phyloP scores from a whole-genome alignment of 2,329 filamentous ascomycete genomes.

The Neoarthrinium moseri region DNA sequence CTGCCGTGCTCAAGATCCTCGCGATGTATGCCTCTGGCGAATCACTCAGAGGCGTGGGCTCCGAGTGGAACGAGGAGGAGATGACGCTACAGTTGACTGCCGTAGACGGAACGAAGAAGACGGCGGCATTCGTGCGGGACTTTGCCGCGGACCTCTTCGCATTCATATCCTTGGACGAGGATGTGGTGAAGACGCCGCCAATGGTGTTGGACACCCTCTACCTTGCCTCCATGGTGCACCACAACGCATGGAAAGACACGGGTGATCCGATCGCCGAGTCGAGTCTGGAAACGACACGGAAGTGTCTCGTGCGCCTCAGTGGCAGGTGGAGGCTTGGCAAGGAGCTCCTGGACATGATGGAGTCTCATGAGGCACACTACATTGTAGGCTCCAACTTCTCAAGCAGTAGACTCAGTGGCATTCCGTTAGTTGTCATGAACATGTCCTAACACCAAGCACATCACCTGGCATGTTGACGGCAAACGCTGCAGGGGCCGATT shows the following conservation, averaged over 20 bases:
- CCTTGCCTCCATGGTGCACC: conserved; percentile 8
- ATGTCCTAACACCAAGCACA: neutral
- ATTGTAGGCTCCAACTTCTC: conserved; percentile 3
- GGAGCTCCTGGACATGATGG: conserved; percentile 9
- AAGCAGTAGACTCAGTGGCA: conserved; percentile 1
- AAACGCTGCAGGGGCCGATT: no score
- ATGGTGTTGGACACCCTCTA: conserved; percentile 17
- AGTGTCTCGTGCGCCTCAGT: conserved; percentile 11
- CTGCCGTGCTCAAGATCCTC: conserved; percentile 12
- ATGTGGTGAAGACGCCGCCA: conserved; percentile 14
- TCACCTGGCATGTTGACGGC: no score
- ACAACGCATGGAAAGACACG: neutral
- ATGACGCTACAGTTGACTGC: conserved; percentile 11
- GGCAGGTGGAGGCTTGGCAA: conserved; percentile 14
- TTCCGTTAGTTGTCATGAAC: neutral
- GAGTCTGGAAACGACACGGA: conserved; percentile 7
- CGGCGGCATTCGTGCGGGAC: conserved; percentile 10
- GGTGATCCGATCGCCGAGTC: neutral
- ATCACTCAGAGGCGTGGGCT: neutral
- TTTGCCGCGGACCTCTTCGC: conserved; percentile 11
- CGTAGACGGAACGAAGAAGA: conserved; percentile 10
- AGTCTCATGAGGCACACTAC: conserved; percentile 4
- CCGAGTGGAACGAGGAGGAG: conserved; percentile 7
- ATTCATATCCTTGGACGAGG: conserved; percentile 10
- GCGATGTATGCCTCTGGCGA: conserved; percentile 5